Evolutionary conservation across 169 alveolate genomes (phyloP), one percentile per base, ranked within the genome.

Genomic region (Fabrea salina): DNA sequence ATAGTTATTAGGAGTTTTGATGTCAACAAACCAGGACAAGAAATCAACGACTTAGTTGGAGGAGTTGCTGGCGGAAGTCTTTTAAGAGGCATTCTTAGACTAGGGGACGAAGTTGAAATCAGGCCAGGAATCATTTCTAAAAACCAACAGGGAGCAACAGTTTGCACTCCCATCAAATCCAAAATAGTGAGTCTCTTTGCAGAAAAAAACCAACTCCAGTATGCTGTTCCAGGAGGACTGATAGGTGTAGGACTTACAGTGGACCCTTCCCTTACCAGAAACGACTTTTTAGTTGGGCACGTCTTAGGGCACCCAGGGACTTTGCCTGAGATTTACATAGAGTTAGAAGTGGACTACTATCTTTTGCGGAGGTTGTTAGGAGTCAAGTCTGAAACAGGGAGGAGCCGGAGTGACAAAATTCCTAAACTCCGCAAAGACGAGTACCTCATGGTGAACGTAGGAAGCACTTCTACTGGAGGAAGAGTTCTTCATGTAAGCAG

Each of bases 21-120:
- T 88, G 99, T 98, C 51, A 98, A 98, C 89, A 93, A 94, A 82
- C 99, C 99, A 7, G 99, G 99, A 8, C 99, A 96, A 78, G 99
- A 96, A 80, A 94, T 96, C 13, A 96, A 96, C 79, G 95, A 95
- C 41, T 91, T 98, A 82, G 95, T 96, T 86, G 99, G 99, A n/a
- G 99, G 99, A 11, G 99, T 98, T 16, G 99, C 99, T 7, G 99
- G 99, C 32, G 99, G 99, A 0, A 91, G 99, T 53, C 96, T 99
- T 59, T 89, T 97, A 43, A 91, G 94, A 89, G 99, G 99, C 30
- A 98, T 98, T 30, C 83, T 98, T 61, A 96, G 88, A 82, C 95
- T 97, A 61, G 99, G 99, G 27, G 99, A 97, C 80, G 97, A 97
- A 84, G 95, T 98, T 19, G 99, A 97, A 91, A 95, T 98, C 32